phyloP scores from a whole-genome alignment of 176 grass and related monocot genomes.

The Ampelocalamus luodianensis region DNA sequence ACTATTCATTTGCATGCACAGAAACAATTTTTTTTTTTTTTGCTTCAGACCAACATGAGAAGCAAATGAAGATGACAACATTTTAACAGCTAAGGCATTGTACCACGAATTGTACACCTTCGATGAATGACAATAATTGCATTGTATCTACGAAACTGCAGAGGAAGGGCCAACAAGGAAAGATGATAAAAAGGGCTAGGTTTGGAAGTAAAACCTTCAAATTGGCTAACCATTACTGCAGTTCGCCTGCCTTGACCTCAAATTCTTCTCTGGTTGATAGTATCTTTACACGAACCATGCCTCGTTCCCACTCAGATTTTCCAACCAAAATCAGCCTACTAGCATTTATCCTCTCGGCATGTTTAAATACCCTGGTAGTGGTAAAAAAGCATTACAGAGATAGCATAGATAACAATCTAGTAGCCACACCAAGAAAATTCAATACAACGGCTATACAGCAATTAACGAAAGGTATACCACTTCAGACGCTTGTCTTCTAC shows the following conservation, averaged over 20 bases:
- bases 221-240: constrained; percentile 53
- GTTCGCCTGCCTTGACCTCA: constrained; percentile 71
- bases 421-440: not conserved
- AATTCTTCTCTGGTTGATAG: constrained; percentile 93
- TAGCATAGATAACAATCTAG: not conserved
- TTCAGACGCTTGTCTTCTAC: constrained; percentile 85
- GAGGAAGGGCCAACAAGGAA: not conserved
- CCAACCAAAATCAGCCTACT: constrained; percentile 88
- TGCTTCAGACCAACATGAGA: no score
- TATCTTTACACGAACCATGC: constrained; percentile 84
- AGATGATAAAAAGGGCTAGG: not conserved
- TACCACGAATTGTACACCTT: no score
- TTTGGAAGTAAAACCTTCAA: not conserved
- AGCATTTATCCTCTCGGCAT: constrained; percentile 85
- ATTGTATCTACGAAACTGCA: constrained; percentile 4
- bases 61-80: no score
- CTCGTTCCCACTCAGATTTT: constrained; percentile 83
- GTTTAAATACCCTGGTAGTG: constrained; percentile 84
- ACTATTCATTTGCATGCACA: no score
- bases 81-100: no score
- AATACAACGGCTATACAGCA: not conserved
- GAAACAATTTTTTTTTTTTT: no score
- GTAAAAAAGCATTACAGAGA: constrained; percentile 22
- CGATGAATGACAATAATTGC: not conserved
- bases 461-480: constrained; percentile 53